A percentile compares a stretch with the other conserved stretches of the same genome.
phyloP scores from a whole-genome alignment of 2,329 filamentous ascomycete genomes.

The Dichotomopilus funicola region DNA sequence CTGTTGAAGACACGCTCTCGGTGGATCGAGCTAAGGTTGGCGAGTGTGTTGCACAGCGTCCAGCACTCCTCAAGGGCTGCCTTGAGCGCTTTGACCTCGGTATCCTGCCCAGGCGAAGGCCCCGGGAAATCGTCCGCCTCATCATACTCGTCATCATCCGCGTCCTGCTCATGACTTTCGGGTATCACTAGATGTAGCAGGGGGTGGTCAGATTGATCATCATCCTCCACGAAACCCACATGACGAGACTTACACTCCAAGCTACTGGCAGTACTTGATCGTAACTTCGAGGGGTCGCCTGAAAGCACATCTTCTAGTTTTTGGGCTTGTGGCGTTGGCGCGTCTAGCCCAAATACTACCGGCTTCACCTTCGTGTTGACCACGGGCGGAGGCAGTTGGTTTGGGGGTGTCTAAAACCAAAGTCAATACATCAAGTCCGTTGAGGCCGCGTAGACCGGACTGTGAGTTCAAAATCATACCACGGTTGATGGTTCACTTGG shows the following conservation, averaged over 20 bases:
- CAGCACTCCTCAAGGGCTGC: constrained; percentile 81
- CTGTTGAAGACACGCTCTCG: constrained; percentile 72
- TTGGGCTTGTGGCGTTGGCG: constrained; percentile 74
- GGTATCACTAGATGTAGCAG: constrained; percentile 42
- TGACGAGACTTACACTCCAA: constrained; percentile 58
- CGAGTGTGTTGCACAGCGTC: constrained; percentile 88
- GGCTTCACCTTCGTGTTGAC: constrained; percentile 70
- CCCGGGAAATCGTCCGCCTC: constrained; percentile 41
- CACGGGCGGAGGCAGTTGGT: constrained; percentile 51
- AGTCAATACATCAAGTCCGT: constrained; percentile 6
- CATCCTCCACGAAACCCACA: background rate
- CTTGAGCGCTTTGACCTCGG: constrained; percentile 62
- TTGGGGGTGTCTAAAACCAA: constrained; percentile 31
- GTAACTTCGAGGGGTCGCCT: constrained; percentile 45
- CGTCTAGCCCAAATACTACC: constrained; percentile 58
- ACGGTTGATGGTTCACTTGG: constrained; percentile 32
- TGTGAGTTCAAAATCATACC: constrained; percentile 25
- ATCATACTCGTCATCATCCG: constrained; percentile 45
- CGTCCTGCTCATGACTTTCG: constrained; percentile 42
- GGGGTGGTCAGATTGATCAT: constrained; percentile 3
- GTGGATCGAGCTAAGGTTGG: constrained; percentile 76
- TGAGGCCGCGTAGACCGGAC: background rate
- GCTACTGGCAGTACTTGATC: constrained; percentile 64
- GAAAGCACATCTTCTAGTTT: constrained; percentile 66
- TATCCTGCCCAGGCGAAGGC: constrained; percentile 39